Evolutionary conservation across 2,329 filamentous ascomycete species (phyloP).

Genomic region (Pseudocercospora musae): DNA sequence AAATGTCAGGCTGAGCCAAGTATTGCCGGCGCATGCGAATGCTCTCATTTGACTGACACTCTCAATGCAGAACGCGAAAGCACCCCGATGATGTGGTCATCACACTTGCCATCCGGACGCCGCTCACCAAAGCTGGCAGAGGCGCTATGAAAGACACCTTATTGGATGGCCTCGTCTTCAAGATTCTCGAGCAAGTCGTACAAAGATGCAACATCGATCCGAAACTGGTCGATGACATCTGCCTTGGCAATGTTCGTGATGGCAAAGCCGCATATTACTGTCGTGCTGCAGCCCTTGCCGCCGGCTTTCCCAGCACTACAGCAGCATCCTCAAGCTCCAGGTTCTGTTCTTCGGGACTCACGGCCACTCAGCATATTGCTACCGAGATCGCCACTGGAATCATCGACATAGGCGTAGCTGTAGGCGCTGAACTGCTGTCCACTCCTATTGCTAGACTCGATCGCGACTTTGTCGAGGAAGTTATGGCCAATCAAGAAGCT

Average conservation of each 20-base stretch:
- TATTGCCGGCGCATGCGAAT: background rate
- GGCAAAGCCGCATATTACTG: slow-evolving; percentile 81
- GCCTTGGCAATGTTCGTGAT: slow-evolving; percentile 83
- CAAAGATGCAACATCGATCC: slow-evolving; percentile 34
- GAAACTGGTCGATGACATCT: slow-evolving; percentile 63
- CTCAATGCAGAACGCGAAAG: slow-evolving; percentile 41
- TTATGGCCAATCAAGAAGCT: slow-evolving; percentile 68
- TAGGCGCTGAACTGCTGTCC: slow-evolving; percentile 94
- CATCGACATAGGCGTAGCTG: slow-evolving; percentile 71
- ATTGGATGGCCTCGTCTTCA: slow-evolving; percentile 81
- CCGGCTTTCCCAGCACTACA: slow-evolving; percentile 85
- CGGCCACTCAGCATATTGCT: slow-evolving; percentile 72
- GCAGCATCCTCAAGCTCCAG: slow-evolving; percentile 78
- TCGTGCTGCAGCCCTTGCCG: slow-evolving; percentile 80
- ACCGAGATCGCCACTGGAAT: slow-evolving; percentile 70
- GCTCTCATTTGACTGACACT: background rate
- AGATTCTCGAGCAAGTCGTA: slow-evolving; percentile 65
- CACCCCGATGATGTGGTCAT: slow-evolving; percentile 97
- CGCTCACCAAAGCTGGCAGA: slow-evolving; percentile 82
- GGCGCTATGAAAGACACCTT: slow-evolving; percentile 93
- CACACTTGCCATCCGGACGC: slow-evolving; percentile 84
- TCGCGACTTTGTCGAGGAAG: slow-evolving; percentile 69
- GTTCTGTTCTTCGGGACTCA: slow-evolving; percentile 77
- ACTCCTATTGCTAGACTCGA: slow-evolving; percentile 80
- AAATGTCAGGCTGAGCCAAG: slow-evolving; percentile 12